Conservation (phyloP, 768 basidiomycete species). For the Calocybe gangraenosa region DNA sequence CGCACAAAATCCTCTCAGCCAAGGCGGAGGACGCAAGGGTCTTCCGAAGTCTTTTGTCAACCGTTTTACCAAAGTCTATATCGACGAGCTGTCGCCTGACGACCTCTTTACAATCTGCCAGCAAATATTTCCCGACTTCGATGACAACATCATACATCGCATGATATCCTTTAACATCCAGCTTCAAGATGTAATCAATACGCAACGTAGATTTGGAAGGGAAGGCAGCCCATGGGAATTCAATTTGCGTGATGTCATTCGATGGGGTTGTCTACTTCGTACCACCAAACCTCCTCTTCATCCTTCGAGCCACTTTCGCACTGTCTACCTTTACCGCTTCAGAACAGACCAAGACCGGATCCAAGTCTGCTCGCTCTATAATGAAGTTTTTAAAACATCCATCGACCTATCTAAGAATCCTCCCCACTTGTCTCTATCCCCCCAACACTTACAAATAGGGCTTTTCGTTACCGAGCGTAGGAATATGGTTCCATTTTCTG, state of each 20-base stretch:
- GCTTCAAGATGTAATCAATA: constrained; percentile 63
- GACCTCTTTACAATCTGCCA: constrained; percentile 80
- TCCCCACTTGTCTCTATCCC: constrained; percentile 40
- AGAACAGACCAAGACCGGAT: constrained; percentile 65
- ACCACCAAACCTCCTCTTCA: constrained; percentile 28
- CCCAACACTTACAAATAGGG: constrained; percentile 61
- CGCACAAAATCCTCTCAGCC: constrained; percentile 93
- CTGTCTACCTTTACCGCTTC: constrained; percentile 85
- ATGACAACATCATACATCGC: constrained; percentile 45
- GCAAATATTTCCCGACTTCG: constrained; percentile 62
- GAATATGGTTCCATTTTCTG: constrained; percentile 30
- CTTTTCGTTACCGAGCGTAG: constrained; percentile 41
- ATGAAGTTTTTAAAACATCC: constrained; percentile 40
- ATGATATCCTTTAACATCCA: constrained; percentile 84
- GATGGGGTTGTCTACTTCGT: constrained; percentile 71
- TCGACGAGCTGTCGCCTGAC: constrained; percentile 74
- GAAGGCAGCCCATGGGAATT: constrained; percentile 96
- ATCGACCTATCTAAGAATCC: constrained; percentile 18
- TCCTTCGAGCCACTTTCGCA: constrained; percentile 62
- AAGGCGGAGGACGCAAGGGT: constrained; percentile 97
- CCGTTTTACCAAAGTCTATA: constrained; percentile 96
- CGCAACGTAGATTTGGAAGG: constrained; percentile 63
- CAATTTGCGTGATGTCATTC: constrained; percentile 90
- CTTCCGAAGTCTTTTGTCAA: constrained; percentile 97
- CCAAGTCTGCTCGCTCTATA: constrained; percentile 48